Evolutionary conservation across 495 filamentous ascomycete genomes (phyloP).

Genomic region (Choiromyces venosus): DNA sequence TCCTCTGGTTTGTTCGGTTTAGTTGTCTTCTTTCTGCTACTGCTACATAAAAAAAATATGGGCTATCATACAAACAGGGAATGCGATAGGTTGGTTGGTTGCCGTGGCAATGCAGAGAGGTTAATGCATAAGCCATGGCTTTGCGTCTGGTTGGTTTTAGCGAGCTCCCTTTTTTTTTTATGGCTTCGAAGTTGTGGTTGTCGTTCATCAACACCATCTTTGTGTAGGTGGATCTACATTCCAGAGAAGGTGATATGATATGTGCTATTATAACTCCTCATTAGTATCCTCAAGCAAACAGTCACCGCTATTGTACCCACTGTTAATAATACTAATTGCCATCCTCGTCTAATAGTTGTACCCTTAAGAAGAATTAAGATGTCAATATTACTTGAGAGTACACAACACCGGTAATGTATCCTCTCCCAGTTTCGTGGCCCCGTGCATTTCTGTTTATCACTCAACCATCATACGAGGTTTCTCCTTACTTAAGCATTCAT

Average conservation of each 20-base stretch:
- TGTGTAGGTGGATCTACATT: neutral
- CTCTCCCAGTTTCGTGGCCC: neutral
- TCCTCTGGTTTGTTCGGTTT: constrained; percentile 2
- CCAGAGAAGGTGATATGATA: neutral
- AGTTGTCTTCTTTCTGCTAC: neutral
- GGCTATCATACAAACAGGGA: neutral
- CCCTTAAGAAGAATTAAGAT: neutral
- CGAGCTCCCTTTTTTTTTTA: neutral
- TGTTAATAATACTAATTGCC: neutral
- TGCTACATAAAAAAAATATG: neutral
- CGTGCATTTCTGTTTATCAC: neutral
- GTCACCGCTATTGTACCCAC: neutral
- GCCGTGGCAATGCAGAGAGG: neutral
- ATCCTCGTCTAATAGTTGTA: neutral
- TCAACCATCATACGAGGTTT: neutral
- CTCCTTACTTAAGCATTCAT: neutral
- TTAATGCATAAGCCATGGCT: neutral
- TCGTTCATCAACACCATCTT: neutral
- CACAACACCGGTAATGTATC: neutral
- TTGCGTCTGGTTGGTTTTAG: neutral
- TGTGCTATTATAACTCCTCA: neutral
- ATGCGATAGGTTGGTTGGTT: neutral
- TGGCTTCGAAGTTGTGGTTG: neutral
- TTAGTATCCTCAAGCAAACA: neutral
- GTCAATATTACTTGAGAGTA: neutral